phyloP scores from a whole-genome alignment of 1,284 basidiomycete genomes.

The Schizopora paradoxa region DNA sequence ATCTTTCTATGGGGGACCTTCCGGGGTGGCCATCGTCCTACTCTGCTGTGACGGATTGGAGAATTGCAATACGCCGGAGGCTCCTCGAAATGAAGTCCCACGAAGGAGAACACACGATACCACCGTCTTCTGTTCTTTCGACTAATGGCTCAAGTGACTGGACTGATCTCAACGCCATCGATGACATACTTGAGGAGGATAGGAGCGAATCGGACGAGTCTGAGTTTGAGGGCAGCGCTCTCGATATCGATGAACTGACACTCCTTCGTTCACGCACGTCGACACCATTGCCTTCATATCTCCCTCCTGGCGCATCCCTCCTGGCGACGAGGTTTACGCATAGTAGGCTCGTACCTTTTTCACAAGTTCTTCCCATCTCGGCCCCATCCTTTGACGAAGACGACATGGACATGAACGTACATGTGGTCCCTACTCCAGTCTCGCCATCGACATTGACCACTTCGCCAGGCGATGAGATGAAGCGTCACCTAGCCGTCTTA shows the following conservation, averaged over 20 bases:
- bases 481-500: conserved; percentile 60
- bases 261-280: conserved; percentile 47
- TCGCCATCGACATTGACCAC: conserved; percentile 66
- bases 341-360: conserved; percentile 49
- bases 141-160: conserved; percentile 23
- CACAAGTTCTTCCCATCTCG: conserved; percentile 50
- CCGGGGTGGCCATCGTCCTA: conserved; percentile 46
- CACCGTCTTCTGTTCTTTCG: no score
- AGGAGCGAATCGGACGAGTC: conserved; percentile 29
- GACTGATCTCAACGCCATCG: conserved; percentile 31
- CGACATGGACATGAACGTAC: conserved; percentile 36
- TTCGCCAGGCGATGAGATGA: conserved; percentile 53
- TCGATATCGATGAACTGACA: conserved; percentile 27
- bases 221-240: conserved; percentile 23
- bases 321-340: conserved; percentile 64
- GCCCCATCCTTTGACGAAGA: conserved; percentile 39
- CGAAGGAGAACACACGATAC: conserved; percentile 34
- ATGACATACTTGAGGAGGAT: conserved; percentile 26
- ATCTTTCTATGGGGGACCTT: conserved; percentile 19
- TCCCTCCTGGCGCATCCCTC: conserved; percentile 61
- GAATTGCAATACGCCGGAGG: conserved; percentile 57
- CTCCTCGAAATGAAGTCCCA: conserved; percentile 64
- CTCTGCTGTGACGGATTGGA: conserved; percentile 55
- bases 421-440: conserved; percentile 69
- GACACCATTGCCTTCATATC: conserved; percentile 63